A percentile compares a stretch with the other conserved stretches of the same genome.
These are phyloP conservation scores for Pyrrhoderma noxium DNA, from an alignment of 1,284 basidiomycete genomes.

Conservation along the genomic window DNA sequence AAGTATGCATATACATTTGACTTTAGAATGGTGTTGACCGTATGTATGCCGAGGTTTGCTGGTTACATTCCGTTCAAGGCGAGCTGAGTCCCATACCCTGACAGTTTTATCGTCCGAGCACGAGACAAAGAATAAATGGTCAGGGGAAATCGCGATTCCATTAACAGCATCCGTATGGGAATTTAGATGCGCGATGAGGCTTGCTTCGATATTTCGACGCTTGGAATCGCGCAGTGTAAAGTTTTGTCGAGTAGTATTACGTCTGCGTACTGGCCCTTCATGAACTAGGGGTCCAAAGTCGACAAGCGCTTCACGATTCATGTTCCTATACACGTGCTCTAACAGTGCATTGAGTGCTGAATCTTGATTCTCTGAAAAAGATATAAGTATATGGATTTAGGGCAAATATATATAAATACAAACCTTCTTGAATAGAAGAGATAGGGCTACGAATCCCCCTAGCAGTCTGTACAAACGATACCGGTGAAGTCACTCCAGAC, in stretches of 20 bases:
- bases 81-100: constrained; percentile 78
- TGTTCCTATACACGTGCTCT: constrained; percentile 86
- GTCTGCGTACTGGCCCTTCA: constrained; percentile 69
- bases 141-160: constrained; percentile 81
- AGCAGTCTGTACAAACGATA: constrained; percentile 48
- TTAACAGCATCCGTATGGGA: constrained; percentile 80
- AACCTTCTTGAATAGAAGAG: constrained; percentile 26
- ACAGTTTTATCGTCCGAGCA: constrained; percentile 81
- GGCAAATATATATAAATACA: neutral
- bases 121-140: constrained; percentile 91
- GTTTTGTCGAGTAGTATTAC: constrained; percentile 60
- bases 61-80: constrained; percentile 74
- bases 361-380: constrained; percentile 69
- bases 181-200: constrained; percentile 77
- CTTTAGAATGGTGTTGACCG: constrained; percentile 68
- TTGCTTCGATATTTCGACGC: constrained; percentile 57
- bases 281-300: constrained; percentile 87
- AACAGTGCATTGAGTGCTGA: constrained; percentile 79
- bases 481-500: constrained; percentile 66
- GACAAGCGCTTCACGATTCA: constrained; percentile 71
- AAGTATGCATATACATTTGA: constrained; percentile 76
- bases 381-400: constrained; percentile 6
- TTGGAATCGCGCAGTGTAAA: constrained; percentile 51
- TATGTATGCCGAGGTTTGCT: constrained; percentile 74
- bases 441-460: constrained; percentile 39